phyloP scores from a whole-genome alignment of 75 land plant species.

The Pinus taeda region DNA sequence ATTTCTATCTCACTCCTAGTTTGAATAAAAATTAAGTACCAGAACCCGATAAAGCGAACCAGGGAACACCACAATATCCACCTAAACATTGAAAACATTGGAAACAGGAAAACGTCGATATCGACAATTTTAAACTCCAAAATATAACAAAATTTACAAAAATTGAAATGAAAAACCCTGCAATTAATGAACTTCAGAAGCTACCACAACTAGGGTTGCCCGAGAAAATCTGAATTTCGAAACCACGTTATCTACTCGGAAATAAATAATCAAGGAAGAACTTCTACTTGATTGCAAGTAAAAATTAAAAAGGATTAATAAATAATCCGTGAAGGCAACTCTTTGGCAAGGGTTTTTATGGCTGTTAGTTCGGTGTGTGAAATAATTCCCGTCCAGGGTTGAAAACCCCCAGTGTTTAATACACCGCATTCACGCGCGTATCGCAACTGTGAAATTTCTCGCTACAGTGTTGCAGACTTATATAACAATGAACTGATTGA shows the following conservation, averaged over 20 bases:
- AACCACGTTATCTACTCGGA: neutral
- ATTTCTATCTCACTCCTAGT: neutral
- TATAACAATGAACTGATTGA: no score
- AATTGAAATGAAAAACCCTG: neutral
- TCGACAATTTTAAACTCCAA: neutral
- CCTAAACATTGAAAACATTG: neutral
- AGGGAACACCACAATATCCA: neutral
- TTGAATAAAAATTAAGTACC: neutral
- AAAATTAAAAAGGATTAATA: no score
- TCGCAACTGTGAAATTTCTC: no score
- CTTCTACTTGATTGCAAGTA: no score
- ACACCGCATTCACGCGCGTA: no score
- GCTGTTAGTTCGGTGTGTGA: no score
- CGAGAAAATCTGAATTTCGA: neutral
- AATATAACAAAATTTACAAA: neutral
- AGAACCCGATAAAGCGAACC: neutral
- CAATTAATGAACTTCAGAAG: neutral
- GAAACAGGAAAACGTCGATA: neutral
- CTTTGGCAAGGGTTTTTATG: no score
- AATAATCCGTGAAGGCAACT: no score
- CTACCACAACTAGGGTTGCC: neutral
- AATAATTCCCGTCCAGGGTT: no score
- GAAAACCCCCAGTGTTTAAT: no score
- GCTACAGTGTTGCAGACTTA: no score
- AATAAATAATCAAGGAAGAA: no score